These are phyloP conservation scores for Gynochthodes officinalis DNA, from an alignment of 257 asterid genomes.

Conservation along the genomic window DNA sequence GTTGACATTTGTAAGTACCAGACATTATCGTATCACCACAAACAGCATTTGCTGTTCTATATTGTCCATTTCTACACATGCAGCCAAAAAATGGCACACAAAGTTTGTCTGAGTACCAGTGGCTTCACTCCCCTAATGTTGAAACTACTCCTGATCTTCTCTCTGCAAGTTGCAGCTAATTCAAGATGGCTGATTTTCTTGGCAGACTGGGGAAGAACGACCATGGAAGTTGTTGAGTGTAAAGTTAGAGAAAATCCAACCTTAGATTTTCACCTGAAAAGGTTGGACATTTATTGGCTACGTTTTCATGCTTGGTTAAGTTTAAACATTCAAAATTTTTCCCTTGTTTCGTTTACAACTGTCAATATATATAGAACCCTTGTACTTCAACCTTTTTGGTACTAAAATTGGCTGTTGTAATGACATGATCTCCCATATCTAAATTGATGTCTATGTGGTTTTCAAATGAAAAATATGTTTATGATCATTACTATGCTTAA, in stretches of 20 bases:
- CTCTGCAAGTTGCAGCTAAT: slow-evolving; percentile 1
- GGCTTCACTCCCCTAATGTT: no score
- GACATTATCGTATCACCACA: not conserved
- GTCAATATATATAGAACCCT: not conserved
- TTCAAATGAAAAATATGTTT: no score
- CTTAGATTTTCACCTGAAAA: no score
- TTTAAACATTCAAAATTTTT: not conserved
- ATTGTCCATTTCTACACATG: not conserved
- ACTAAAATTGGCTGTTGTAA: no score
- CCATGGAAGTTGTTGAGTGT: not conserved
- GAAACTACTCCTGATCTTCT: no score
- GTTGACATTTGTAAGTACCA: slow-evolving; percentile 7
- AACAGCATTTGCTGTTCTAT: not conserved
- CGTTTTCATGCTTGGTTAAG: not conserved
- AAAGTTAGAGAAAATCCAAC: slow-evolving; percentile 1
- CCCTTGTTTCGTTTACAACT: not conserved
- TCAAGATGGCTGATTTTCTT: slow-evolving; percentile 2
- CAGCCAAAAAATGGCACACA: not conserved
- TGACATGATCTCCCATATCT: no score
- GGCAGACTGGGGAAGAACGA: not conserved
- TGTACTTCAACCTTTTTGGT: no score
- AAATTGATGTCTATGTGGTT: no score
- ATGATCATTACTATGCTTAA: no score
- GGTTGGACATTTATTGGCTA: slow-evolving; percentile 14
- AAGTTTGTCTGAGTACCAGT: no score